Evolutionary conservation across 2,329 filamentous ascomycete genomes (phyloP).

Genomic region (Gnomoniopsis smithogilvyi): DNA sequence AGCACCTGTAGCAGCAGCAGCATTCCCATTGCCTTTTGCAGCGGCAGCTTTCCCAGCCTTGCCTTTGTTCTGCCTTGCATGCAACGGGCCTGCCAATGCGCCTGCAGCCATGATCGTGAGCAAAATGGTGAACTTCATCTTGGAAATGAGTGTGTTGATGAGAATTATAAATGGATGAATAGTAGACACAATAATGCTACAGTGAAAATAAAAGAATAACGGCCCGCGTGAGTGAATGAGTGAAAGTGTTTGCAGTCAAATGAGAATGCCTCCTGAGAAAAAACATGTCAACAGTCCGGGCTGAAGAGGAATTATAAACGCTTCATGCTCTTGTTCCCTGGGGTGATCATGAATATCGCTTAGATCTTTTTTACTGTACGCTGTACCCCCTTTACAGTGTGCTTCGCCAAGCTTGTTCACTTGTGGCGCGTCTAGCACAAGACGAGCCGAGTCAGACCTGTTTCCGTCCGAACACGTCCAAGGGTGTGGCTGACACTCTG

Average conservation of each 20-base stretch:
- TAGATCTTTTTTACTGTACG: background rate
- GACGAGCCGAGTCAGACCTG: background rate
- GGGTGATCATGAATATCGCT: background rate
- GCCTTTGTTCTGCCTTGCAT: background rate
- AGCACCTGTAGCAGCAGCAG: background rate
- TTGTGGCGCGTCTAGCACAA: too few relatives aligned
- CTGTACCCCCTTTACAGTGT: too few relatives aligned
- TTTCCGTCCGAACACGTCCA: background rate
- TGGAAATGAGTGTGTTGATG: background rate
- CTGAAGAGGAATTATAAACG: background rate
- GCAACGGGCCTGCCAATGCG: constrained; percentile 1
- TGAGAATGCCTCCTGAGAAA: background rate
- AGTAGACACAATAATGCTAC: background rate
- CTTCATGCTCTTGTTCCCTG: background rate
- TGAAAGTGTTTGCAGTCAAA: background rate
- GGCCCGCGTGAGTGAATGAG: constrained; percentile 9
- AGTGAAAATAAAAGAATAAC: background rate
- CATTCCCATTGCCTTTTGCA: background rate
- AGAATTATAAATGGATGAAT: background rate
- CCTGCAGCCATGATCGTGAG: background rate
- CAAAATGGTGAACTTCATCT: constrained; percentile 5
- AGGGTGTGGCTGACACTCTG: background rate
- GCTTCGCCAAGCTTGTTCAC: too few relatives aligned
- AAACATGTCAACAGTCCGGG: background rate
- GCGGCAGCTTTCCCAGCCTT: background rate